phyloP scores from a whole-genome alignment of 1,139 yeast genomes.

The Sugiyamaella xylanicola region DNA sequence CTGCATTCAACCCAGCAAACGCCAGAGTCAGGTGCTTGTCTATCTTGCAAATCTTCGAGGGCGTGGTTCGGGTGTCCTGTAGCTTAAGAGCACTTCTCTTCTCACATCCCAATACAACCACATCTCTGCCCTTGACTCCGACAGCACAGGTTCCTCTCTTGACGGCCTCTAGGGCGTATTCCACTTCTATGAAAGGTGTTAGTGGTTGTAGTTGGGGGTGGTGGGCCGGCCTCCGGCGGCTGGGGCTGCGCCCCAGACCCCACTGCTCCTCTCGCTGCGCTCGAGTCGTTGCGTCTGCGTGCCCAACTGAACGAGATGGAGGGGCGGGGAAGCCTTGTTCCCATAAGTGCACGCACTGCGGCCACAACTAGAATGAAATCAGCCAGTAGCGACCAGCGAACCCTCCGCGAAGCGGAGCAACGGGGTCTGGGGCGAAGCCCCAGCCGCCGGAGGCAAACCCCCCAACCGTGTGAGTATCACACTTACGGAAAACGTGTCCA shows the following conservation, averaged over 20 bases:
- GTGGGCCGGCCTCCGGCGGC: not conserved
- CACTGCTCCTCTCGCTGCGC: not conserved
- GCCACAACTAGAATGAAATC: not conserved
- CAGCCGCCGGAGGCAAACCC: constrained; percentile 1
- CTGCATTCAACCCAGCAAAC: constrained; percentile 98
- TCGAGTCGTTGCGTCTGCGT: not conserved
- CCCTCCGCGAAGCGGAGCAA: not conserved
- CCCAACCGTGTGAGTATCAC: not conserved
- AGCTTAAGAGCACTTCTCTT: constrained; percentile 91
- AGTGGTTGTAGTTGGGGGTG: not conserved
- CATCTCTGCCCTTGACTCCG: constrained; percentile 87
- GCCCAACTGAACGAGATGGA: too few relatives aligned
- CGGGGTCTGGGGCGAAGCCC: not conserved
- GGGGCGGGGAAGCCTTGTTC: too few relatives aligned
- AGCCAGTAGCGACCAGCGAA: not conserved
- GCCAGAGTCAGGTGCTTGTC: constrained; percentile 91
- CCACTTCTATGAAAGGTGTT: constrained; percentile 64
- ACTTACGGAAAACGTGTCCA: constrained; percentile 90
- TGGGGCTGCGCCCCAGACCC: not conserved
- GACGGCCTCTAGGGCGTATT: constrained; percentile 96
- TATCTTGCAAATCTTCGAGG: constrained; percentile 87
- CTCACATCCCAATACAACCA: constrained; percentile 94
- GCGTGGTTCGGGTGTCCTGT: constrained; percentile 96
- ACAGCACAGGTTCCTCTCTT: constrained; percentile 98
- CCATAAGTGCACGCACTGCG: too few relatives aligned